A percentile compares a stretch with the other conserved stretches of the same genome.
Conservation (phyloP, 1,284 basidiomycete genomes). For the Fomitopsis schrenkii region DNA sequence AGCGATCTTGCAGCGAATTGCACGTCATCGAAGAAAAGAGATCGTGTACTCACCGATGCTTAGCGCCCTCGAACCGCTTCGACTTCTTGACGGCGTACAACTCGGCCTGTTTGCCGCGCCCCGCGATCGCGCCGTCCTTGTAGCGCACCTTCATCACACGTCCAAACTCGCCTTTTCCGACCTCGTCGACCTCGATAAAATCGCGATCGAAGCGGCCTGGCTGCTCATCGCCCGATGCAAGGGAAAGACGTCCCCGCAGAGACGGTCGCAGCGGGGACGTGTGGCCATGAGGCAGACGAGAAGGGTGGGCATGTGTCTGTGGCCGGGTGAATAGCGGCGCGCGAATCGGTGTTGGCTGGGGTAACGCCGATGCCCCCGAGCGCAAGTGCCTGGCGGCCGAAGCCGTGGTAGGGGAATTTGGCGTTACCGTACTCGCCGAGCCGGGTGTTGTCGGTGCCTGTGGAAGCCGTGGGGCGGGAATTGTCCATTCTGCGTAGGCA, state of each 20-base stretch:
- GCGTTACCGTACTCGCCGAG: constrained; percentile 31
- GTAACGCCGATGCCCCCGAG: not conserved
- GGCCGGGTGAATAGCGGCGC: constrained; percentile 14
- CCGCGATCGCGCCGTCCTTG: constrained; percentile 40
- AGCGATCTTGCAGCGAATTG: not conserved
- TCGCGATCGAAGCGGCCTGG: constrained; percentile 70
- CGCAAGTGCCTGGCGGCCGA: constrained; percentile 14
- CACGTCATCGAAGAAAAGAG: constrained; percentile 1
- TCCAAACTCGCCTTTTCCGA: constrained; percentile 94
- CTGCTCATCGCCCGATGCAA: constrained; percentile 35
- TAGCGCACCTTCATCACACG: constrained; percentile 88
- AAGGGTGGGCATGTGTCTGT: constrained; percentile 21
- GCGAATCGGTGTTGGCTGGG: constrained; percentile 6
- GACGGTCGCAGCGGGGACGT: constrained; percentile 10
- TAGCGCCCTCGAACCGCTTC: constrained; percentile 87
- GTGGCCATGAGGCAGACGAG: constrained; percentile 14
- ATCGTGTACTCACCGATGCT: constrained; percentile 70
- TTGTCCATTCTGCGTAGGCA: constrained; percentile 43
- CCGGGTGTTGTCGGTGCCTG: constrained; percentile 42
- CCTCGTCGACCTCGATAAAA: constrained; percentile 77
- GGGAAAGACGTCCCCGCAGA: constrained; percentile 17
- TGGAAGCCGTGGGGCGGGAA: constrained; percentile 42
- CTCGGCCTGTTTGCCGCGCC: constrained; percentile 30
- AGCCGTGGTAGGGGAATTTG: constrained; percentile 22
- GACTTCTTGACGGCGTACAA: constrained; percentile 94